Conservation (phyloP, 2,329 filamentous ascomycete genomes). For the Pseudogymnoascus sp. region DNA sequence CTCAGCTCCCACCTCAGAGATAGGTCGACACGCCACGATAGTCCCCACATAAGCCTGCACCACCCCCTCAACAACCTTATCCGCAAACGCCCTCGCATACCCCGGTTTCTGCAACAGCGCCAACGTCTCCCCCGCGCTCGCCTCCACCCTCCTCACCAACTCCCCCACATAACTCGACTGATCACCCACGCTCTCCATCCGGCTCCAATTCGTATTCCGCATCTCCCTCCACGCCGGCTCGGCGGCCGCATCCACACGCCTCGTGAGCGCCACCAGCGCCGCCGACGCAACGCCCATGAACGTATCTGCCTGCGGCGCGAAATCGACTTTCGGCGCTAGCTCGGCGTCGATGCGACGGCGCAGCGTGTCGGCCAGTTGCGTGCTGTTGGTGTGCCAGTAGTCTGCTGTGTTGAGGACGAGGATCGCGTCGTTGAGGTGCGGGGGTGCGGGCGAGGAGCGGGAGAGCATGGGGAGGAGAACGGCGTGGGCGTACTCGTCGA, state of each 20-base stretch:
- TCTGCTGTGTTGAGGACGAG: conserved; percentile 93
- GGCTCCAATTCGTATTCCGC: conserved; percentile 91
- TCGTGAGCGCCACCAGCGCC: conserved; percentile 75
- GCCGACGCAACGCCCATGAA: conserved; percentile 93
- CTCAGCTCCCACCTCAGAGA: conserved; percentile 90
- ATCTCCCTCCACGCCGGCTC: conserved; percentile 93
- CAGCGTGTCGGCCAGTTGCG: conserved; percentile 89
- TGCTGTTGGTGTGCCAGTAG: conserved; percentile 91
- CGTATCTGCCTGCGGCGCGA: conserved; percentile 87
- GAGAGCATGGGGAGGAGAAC: conserved; percentile 68
- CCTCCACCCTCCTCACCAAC: conserved; percentile 65
- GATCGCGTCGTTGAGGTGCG: conserved; percentile 62
- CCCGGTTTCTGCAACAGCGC: conserved; percentile 78
- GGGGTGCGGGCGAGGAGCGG: conserved; percentile 38
- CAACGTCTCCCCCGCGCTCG: conserved; percentile 66
- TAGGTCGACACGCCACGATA: conserved; percentile 80
- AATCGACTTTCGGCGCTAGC: conserved; percentile 66
- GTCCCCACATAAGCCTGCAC: conserved; percentile 72
- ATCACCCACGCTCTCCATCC: conserved; percentile 86
- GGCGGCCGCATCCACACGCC: conserved; percentile 72
- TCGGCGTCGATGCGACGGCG: conserved; percentile 81
- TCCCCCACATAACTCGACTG: conserved; percentile 88
- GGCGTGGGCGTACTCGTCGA: conserved; percentile 92
- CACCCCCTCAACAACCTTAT: conserved; percentile 87
- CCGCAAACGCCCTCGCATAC: conserved; percentile 89